Evolutionary conservation across 208 protist genomes (phyloP), one percentile per base, ranked within the genome.

Genomic region (Leishmania aethiopica): DNA sequence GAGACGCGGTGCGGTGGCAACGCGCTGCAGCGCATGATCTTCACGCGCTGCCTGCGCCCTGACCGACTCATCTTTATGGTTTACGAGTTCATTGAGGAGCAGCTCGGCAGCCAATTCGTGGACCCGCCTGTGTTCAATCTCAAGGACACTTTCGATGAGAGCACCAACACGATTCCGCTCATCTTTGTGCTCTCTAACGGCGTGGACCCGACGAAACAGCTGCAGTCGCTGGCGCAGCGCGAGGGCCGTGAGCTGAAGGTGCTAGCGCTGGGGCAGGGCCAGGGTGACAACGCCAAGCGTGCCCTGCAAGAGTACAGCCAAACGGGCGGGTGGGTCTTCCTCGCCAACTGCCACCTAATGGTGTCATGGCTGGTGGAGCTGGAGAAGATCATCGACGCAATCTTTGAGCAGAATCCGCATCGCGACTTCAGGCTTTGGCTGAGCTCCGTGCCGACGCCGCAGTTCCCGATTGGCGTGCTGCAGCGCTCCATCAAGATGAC

Each of bases 321-420:
- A 82, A 96, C 92, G 17, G 99, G 99, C 49, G 94, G 97, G 59
- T 99, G 99, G 99, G 98, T 99, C 2, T 99, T 99, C 89, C 87
- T 99, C 64, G 98, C 98, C 67, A 99, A 99, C 92, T 99, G 99
- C 89, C 99, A 99, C 83, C 84, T 99, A 32, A 99, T 98, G 93
- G 93, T 99, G 45, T 98, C 92, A 69, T 99, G 98, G 98, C 93
- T 99, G 74, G 84, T 96, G 40, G 93, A 98, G 80, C 89, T 99
- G 64, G 99, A 99, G 93, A 99, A 99, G 88, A 96, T 99, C 72
- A 97, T 99, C 80, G 98, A 99, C 64, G 89, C 95, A 47, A 88
- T 99, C 35, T 86, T 84, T 37, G 88, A 94, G 47, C 92, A 96
- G 74, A 92, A 96, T 75, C 97, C 97, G 37, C 97, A 99, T 86